A percentile compares a stretch with the other conserved stretches of the same genome.
These are phyloP conservation scores for Komagataella pseudopastoris DNA, from an alignment of 805 yeast genomes.

Conservation along the genomic window DNA sequence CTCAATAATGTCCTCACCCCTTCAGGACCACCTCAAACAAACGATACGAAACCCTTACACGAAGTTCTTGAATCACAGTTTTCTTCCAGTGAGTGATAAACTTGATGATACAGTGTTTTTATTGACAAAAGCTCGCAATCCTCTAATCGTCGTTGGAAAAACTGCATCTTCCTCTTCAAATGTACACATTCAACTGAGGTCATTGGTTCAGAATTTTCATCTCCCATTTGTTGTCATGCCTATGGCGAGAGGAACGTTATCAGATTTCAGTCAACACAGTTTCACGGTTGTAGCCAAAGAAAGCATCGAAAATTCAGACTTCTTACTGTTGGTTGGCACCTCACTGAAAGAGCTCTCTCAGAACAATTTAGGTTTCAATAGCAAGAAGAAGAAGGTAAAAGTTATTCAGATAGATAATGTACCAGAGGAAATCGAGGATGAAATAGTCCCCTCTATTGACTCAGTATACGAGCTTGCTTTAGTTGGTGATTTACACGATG, in stretches of 20 bases:
- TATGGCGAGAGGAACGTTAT: slow-evolving; percentile 64
- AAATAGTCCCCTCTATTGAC: slow-evolving; percentile 12
- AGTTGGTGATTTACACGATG: slow-evolving; percentile 6
- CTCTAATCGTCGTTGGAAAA: slow-evolving; percentile 52
- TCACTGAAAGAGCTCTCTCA: slow-evolving; percentile 66
- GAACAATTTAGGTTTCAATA: slow-evolving; percentile 30
- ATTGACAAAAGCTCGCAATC: slow-evolving; percentile 23
- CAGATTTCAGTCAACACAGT: slow-evolving; percentile 33
- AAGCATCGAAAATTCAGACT: slow-evolving; percentile 45
- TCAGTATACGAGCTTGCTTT: slow-evolving; percentile 22
- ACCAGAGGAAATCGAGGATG: slow-evolving; percentile 35
- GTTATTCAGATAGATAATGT: slow-evolving; percentile 45
- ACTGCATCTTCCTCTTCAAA: slow-evolving; percentile 37
- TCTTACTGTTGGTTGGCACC: slow-evolving; percentile 49
- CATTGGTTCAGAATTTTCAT: slow-evolving; percentile 25
- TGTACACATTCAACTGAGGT: slow-evolving; percentile 24
- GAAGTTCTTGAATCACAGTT: slow-evolving; percentile 9
- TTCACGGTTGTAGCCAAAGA: slow-evolving; percentile 51
- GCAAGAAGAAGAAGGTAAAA: slow-evolving; percentile 28
- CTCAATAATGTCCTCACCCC: slow-evolving; percentile 29
- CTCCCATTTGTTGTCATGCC: slow-evolving; percentile 61
- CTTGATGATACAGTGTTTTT: slow-evolving; percentile 21
- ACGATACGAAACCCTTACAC: slow-evolving; percentile 1
- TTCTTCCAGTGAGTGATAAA: slow-evolving; percentile 20
- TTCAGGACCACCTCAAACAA: slow-evolving; percentile 6